Base-by-base conservation (phyloP, 768 basidiomycete genomes). In the Naganishia randhawae region DNA sequence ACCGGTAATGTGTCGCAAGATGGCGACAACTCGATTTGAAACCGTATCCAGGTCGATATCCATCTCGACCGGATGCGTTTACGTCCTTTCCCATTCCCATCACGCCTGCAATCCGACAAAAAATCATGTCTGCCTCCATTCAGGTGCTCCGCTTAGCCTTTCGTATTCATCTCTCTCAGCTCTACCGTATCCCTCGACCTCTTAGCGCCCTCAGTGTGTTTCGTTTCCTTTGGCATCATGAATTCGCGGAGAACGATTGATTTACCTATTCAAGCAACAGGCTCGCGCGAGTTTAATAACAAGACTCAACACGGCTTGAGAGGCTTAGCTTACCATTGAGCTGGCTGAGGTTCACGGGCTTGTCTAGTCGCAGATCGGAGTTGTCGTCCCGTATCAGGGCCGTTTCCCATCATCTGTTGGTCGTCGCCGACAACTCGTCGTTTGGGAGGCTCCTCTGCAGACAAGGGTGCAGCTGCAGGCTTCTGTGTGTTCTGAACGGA, bases 401-500 rank as follows among this genome's bases (percentile, higher is more conserved):
- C 33, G 17, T 25, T 22, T 27, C 57, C 37, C 57, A 61, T 61
- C 57, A 61, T 61, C 52, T 62, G 45, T 27, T 48, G 37, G 16
- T 53, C 67, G 16, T 62, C 61, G 16, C 50, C 37, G 19, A 33
- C 57, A 41, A 57, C 67, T 48, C 48, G 42, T 22, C 67, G 55
- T 33, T 50, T 51, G 48, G 57, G 29, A 32, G 57, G 42, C 27
- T 64, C 63, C 42, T 72, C 62, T 9, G 41, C 37, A 39, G 57
- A 19, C 57, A 61, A 35, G 39, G 57, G 57, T 6, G 57, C 45
- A 11, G 48, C 64, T 9, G 54, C 50, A 42, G 50, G 42, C 68
- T 70, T 71, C 57, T 61, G 57, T 10, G 65, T 31, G 55, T 65
- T 66, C 69, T 74, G 74, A 37, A 81, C 78, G 32, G 77, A 79